Evolutionary conservation across 495 filamentous ascomycete species (phyloP).

Genomic region (Neurospora sp.): DNA sequence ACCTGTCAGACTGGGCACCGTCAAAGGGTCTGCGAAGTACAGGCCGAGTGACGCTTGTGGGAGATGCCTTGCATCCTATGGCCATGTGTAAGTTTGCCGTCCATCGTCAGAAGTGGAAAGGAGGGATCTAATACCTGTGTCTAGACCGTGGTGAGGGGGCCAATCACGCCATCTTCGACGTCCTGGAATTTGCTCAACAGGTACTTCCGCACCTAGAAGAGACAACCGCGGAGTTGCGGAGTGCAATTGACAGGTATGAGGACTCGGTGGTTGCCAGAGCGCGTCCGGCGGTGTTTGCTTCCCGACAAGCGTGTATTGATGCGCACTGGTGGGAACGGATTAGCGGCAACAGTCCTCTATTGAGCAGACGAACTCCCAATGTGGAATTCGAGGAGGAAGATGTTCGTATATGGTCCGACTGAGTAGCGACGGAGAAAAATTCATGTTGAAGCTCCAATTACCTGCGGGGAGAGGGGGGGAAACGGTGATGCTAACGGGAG

Average conservation of each 20-base stretch:
- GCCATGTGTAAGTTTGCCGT: constrained; percentile 42
- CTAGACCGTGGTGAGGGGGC: constrained; percentile 36
- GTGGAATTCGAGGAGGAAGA: constrained; percentile 19
- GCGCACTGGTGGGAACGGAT: constrained; percentile 46
- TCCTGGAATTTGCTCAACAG: constrained; percentile 19
- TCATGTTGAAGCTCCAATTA: background rate
- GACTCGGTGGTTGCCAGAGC: constrained; percentile 39
- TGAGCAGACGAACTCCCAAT: constrained; percentile 21
- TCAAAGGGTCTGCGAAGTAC: constrained; percentile 14
- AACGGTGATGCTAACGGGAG: background rate
- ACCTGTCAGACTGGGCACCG: constrained; percentile 46
- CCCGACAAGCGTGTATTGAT: constrained; percentile 52
- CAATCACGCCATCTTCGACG: constrained; percentile 33
- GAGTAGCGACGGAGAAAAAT: background rate
- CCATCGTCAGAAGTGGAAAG: too few relatives aligned
- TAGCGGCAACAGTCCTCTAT: constrained; percentile 20
- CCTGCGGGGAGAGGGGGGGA: background rate
- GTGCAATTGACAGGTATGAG: constrained; percentile 39
- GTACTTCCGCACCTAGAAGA: constrained; percentile 6
- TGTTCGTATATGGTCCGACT: background rate
- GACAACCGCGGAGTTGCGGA: constrained; percentile 5
- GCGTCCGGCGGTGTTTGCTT: constrained; percentile 41
- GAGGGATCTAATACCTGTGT: background rate
- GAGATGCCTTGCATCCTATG: constrained; percentile 57
- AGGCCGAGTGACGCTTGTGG: constrained; percentile 41